Evolutionary conservation across 768 basidiomycete species (phyloP), one percentile per base, ranked within the genome.

Genomic region (Termitomyces sp.): DNA sequence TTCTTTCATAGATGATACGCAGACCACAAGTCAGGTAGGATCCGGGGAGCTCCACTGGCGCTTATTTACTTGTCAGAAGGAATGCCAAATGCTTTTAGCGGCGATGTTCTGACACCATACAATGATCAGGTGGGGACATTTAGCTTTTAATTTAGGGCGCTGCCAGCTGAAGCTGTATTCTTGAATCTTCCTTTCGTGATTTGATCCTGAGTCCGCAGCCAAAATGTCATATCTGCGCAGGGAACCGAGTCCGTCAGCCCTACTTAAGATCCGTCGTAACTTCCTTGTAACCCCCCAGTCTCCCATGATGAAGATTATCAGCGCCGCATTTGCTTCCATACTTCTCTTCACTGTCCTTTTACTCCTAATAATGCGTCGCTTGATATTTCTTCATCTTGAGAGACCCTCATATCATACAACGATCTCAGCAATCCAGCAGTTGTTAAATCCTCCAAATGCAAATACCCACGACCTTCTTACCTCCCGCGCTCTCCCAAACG

Each of bases 401-500:
- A n/a, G n/a, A 14, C 34, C 37, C 8, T 40, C 16, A 7, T 44
- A 58, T 2, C 58, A 55, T 32, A 46, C 22, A 2, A 53, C 57
- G 0, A 44, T 56, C 3, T 7, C 44, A 14, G 42, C 53, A 12
- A 13, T 67, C 9, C 37, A 54, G 0, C 13, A 10, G 4, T 14
- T 63, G 10, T 56, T 69, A 0, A 54, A 44, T 43, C 68, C 67
- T 5, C 61, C 58, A 4, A 43, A 54, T n/a, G 34, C 49, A 14
- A 56, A 53, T 16, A 22, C 33, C 12, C 20, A 22, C 10, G 59
- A 65, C 2, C 64, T 72, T 18, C 65, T 79, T 2, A 27, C 27
- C 3, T 68, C 72, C 12, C 71, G 79, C 3, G 73, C 78, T 0
- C 34, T 62, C 4, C 66, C 79, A 3, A 80, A 80, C 47, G 49